Evolutionary conservation across 2,329 filamentous ascomycete genomes (phyloP).

Genomic region (Trichoderma hamatum): DNA sequence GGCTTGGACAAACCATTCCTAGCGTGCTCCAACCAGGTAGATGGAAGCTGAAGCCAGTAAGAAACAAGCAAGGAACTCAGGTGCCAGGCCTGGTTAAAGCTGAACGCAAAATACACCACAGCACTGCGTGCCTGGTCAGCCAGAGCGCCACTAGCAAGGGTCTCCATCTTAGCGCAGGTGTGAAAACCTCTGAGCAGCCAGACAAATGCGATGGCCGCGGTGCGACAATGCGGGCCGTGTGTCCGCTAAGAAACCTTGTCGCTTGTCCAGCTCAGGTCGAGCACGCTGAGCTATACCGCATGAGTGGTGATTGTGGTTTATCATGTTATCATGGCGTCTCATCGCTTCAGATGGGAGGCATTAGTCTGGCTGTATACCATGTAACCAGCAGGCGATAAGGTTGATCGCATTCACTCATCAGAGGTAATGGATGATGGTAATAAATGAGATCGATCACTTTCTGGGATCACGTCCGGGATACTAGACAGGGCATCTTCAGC

Average conservation of each 20-base stretch:
- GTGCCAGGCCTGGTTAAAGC: not conserved
- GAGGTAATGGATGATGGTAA: not conserved
- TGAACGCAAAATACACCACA: not conserved
- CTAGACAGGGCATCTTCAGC: slow-evolving; percentile 17
- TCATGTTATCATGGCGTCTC: not conserved
- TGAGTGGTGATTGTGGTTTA: not conserved
- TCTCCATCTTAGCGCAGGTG: slow-evolving; percentile 17
- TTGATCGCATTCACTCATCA: slow-evolving; percentile 5
- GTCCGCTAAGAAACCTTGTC: not conserved
- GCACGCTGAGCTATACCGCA: not conserved
- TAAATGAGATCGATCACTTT: slow-evolving; percentile 17
- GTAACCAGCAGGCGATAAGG: not conserved
- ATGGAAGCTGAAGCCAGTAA: slow-evolving; percentile 2
- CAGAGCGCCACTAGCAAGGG: slow-evolving; percentile 1
- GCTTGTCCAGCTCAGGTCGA: slow-evolving; percentile 10
- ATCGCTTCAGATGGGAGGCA: no score
- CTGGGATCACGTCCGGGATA: not conserved
- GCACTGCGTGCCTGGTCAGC: not conserved
- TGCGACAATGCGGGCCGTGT: slow-evolving; percentile 12
- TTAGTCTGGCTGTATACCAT: not conserved
- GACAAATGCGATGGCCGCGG: slow-evolving; percentile 1
- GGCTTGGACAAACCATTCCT: not conserved
- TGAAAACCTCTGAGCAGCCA: slow-evolving; percentile 11
- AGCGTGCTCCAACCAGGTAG: not conserved
- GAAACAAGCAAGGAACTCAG: not conserved